Evolutionary conservation across 805 yeast species (phyloP).

Genomic region (Naumovozyma dairenensis): DNA sequence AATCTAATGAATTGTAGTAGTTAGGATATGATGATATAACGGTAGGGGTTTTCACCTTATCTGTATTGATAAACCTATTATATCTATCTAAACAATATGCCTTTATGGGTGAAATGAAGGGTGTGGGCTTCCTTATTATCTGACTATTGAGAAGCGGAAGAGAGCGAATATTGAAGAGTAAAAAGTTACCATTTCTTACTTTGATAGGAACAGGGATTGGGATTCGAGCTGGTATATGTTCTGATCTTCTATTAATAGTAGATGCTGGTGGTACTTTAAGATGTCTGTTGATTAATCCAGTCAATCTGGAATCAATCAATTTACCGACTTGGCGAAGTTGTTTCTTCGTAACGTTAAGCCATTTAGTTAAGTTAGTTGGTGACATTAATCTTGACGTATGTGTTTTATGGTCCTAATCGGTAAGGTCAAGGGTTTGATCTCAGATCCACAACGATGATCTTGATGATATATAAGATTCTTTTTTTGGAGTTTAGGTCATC

Average conservation of each 20-base stretch:
- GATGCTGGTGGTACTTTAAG: constrained; percentile 7
- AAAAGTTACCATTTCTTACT: not conserved
- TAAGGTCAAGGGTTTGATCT: no score
- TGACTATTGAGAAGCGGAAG: no score
- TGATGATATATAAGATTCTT: no score
- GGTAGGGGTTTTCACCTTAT: not conserved
- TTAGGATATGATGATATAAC: constrained; percentile 7
- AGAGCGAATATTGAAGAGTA: constrained; percentile 2
- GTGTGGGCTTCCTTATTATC: constrained; percentile 1
- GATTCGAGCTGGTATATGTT: constrained; percentile 11
- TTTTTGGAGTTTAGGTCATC: no score
- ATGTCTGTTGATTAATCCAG: constrained; percentile 10
- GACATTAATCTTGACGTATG: constrained; percentile 6
- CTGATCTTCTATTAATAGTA: constrained; percentile 1
- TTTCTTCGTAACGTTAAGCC: constrained; percentile 14
- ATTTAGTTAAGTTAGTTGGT: constrained; percentile 15
- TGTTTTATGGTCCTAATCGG: no score
- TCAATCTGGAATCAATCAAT: constrained; percentile 13
- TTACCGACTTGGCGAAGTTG: constrained; percentile 16
- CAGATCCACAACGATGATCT: no score
- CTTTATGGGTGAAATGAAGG: not conserved
- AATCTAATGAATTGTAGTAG: constrained; percentile 12
- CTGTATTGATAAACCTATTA: not conserved
- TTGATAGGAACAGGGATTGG: constrained; percentile 1
- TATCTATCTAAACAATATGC: not conserved